Conservation (phyloP, 139 green algal genomes). For the Prasinococcaceae sp. region DNA sequence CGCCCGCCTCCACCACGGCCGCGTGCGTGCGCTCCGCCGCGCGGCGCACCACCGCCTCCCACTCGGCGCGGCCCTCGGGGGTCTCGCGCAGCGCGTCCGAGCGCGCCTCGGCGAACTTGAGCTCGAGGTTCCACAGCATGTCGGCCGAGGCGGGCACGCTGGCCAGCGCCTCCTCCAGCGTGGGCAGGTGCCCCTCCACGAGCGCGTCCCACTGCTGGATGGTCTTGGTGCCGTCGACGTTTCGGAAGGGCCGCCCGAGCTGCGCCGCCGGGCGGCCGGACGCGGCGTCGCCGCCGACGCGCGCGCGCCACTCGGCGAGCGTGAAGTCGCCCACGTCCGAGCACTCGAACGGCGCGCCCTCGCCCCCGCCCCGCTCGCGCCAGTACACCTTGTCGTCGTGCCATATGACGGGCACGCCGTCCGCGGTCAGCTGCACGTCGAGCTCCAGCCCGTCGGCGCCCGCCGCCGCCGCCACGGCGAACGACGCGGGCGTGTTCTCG, state of each 20-base stretch:
- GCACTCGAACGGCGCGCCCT: neutral
- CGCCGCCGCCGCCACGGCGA: slow-evolving; percentile 35
- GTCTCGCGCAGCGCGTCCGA: too few species aligned
- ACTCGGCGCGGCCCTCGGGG: slow-evolving; percentile 19
- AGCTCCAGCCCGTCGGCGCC: slow-evolving; percentile 73
- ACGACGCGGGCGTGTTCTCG: slow-evolving; percentile 66
- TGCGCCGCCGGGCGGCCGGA: too few species aligned
- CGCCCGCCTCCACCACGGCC: too few species aligned
- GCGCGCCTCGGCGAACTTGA: slow-evolving; percentile 81
- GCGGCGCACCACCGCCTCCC: neutral
- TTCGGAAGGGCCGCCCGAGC: too few species aligned
- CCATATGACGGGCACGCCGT: slow-evolving; percentile 60
- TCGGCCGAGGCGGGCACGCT: slow-evolving; percentile 31
- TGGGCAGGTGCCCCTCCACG: slow-evolving; percentile 57
- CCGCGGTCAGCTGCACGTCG: slow-evolving; percentile 42
- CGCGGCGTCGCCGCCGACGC: too few species aligned
- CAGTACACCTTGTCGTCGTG: slow-evolving; percentile 63
- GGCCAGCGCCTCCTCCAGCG: slow-evolving; percentile 46
- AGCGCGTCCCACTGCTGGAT: slow-evolving; percentile 21
- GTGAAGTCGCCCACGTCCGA: slow-evolving; percentile 41
- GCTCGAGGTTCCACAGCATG: slow-evolving; percentile 68
- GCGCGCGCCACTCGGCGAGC: slow-evolving; percentile 34
- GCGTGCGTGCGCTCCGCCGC: slow-evolving; percentile 30
- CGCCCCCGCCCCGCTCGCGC: neutral
- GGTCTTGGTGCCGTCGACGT: too few species aligned